Percentiles rank a stretch among this genome's conserved stretches.
Conservation (phyloP, 768 basidiomycete species). For the Cystobasidium tubakii region DNA sequence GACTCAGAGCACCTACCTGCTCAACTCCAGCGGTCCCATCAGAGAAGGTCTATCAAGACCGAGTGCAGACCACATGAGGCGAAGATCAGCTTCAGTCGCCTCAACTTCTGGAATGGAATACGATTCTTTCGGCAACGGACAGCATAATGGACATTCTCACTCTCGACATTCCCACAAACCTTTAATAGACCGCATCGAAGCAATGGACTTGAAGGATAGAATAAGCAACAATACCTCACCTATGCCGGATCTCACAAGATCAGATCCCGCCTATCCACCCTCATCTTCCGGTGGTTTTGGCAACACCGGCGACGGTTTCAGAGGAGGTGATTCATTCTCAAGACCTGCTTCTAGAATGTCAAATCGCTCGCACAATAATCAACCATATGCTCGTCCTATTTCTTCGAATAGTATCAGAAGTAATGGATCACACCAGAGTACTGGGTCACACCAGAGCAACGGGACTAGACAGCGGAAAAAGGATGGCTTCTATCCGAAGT, state of each 20-base stretch:
- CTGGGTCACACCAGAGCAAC: not conserved
- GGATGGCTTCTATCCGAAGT: constrained; percentile 29
- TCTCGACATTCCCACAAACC: too few relatives aligned
- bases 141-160: not conserved
- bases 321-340: not conserved
- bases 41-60: constrained; percentile 11
- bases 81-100: constrained; percentile 8
- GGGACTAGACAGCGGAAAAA: not conserved
- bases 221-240: not conserved
- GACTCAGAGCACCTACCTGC: not conserved
- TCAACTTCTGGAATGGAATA: constrained; percentile 9
- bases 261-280: not conserved
- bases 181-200: not conserved
- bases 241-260: constrained; percentile 12
- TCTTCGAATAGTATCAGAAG: constrained; percentile 18
- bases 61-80: not conserved
- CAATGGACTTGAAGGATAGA: not conserved
- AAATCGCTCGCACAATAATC: not conserved
- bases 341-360: constrained; percentile 30
- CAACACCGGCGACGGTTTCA: not conserved
- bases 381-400: constrained; percentile 4
- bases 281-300: not conserved
- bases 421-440: not conserved
- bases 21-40: not conserved
- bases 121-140: not conserved